Base-by-base conservation (phyloP, 768 basidiomycete species). In the Boletus rubroflammeus region DNA sequence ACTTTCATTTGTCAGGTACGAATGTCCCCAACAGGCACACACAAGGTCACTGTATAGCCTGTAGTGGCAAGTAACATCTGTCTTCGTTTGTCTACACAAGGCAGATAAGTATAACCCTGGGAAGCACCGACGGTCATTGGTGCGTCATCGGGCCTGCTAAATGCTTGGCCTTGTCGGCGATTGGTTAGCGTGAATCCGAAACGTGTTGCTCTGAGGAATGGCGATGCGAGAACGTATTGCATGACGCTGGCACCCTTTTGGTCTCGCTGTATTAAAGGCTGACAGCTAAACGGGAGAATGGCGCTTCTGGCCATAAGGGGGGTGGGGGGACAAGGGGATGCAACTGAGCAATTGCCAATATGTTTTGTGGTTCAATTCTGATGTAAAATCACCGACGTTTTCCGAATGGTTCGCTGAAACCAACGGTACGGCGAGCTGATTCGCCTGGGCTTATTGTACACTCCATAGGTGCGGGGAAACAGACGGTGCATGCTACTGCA, bases 161-260 rank as follows among this genome's bases (percentile, higher is more conserved):
- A 7, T 19, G 7, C 1, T 6, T 45, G 29, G 10, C 11, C 11
- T 5, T 17, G 23, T 11, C 17, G 10, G 34, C 7, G 47, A 26
- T 47, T 31, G 48, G 49, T 28, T n/a, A 13, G 43, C 17, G 15
- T 25, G 60, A 42, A 40, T 47, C 21, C 17, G 28, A 34, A 62
- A 45, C n/a, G 29, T 31, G 49, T 39, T 2, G 3, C 25, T 23
- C n/a, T 28, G 43, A 32, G 41, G 28, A 50, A 49, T 41, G 48
- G 19, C 4, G 42, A 35, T 41, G 43, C n/a, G 11, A 42, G 46
- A 17, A 32, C 31, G 5, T 2, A 7, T 29, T 19, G n/a, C 19
- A 23, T 44, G 29, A 29, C 13, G 19, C 29, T 21, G 19, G 7
- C 19, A 32, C 5, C 9, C 15, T 15, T 10, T 6, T 10, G n/a